Conservation (phyloP, 768 basidiomycete species). For the Trametes meyenii region DNA sequence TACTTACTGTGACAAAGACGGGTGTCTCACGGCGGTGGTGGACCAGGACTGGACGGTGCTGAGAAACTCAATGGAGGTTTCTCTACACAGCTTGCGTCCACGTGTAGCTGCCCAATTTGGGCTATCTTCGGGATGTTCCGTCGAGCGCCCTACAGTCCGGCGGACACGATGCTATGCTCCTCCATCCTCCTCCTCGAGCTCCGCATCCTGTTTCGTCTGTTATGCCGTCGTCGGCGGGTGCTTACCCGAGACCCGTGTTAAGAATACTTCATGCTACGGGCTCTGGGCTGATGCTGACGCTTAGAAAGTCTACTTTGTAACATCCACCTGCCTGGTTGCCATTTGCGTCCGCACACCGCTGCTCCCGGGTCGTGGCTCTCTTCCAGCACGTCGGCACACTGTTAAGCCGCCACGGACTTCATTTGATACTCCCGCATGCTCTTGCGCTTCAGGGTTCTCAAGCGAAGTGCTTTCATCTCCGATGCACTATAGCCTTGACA, state of each 20-base stretch:
- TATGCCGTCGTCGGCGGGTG: neutral
- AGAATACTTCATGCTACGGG: neutral
- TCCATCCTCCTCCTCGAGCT: neutral
- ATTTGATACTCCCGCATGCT: too few species aligned
- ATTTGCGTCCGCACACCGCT: neutral
- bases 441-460: too few species aligned
- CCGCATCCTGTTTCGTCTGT: neutral
- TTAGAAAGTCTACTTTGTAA: neutral
- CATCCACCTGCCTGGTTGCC: neutral
- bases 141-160: neutral
- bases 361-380: too few species aligned
- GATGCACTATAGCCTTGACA: neutral
- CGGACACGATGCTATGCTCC: neutral
- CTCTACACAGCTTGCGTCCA: conserved; percentile 7
- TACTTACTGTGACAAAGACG: neutral
- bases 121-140: neutral
- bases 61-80: neutral
- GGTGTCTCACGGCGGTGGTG: neutral
- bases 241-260: neutral
- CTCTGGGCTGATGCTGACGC: neutral
- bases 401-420: too few species aligned
- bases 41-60: neutral
- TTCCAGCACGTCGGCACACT: too few species aligned
- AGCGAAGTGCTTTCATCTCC: neutral
- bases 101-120: neutral